Base-by-base conservation (phyloP, 2,329 filamentous ascomycete genomes). In the Fusarium sp. region DNA sequence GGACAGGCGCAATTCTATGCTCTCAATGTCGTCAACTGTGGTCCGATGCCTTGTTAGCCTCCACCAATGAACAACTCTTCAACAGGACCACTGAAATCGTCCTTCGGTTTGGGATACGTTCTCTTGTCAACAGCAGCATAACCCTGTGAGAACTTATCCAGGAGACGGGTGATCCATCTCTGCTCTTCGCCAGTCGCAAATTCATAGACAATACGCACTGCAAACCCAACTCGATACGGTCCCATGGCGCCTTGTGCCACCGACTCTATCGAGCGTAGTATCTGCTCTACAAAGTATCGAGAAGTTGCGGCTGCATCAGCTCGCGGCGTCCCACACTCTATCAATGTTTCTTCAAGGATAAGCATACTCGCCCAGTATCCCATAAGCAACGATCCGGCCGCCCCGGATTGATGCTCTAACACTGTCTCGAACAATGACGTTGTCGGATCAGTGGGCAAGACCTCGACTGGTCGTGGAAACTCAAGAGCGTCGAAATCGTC, bases 351-450 rank as follows among this genome's bases (percentile, higher is more conserved):
- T 56, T 83, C 78, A 34, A 83, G 67, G 52, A 83, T 78, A n/a
- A 82, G 71, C 72, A 81, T 72, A 40, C 77, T 79, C 9, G 81
- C 79, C 79, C 80, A 81, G 63, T 79, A 81, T 22, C 74, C 76
- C 65, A 82, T 71, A 45, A 77, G 75, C 54, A 83, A 66, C 30
- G 78, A 71, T 4, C 80, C 80, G 13, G 76, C 72, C 78, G 80
- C 81, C 4, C 71, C 65, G 29, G 75, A 73, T 27, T 70, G 56
- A 57, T 79, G 80, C 24, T 69, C 60, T 16, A 82, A 70, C 7
- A 82, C 70, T 4, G 71, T 77, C 29, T 75, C 59, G 54, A 79
- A 82, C 7, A 78, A 69, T 9, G 80, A 79, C 16, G 65, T 48
- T n/a, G 24, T 59, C 12, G 78, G 76, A 52, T 79, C 77, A 32